Base-by-base conservation (phyloP, 2,329 filamentous ascomycete genomes). In the Penicillium sp. region DNA sequence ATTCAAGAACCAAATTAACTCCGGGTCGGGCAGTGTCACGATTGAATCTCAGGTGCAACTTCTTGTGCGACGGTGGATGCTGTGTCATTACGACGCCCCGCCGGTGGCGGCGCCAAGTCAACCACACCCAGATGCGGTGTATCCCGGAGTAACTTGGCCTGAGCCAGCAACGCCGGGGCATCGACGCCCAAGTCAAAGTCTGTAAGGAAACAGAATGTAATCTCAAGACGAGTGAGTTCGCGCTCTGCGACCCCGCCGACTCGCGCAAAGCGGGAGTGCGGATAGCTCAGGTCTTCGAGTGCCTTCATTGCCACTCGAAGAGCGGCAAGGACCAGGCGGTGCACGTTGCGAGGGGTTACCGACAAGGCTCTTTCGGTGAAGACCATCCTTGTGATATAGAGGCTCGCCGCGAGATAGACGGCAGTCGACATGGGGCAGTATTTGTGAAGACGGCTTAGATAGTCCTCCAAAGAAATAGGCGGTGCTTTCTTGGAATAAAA, bases 391-490 rank as follows among this genome's bases (percentile, higher is more conserved):
- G 93, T 87, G 62, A 97, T 93, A 75, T 96, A 97, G 8, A 89
- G 80, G 47, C 89, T 91, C 4, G 92, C 88, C 1, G 93, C 91
- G 24, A 99, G 85, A 74, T 96, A 97, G 9, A 97, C 93, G 23
- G 88, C 93, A 0, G 92, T 91, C 60, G 90, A 95, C 83, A 96
- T 91, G 3, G 94, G 92, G 67, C 93, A 97, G 76, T 89, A 97
- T 57, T 85, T 85, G 74, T 97, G 92, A 58, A 97, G 83, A 16
- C 93, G 89, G 65, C 86, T 79, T 23, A 97, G 82, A 68, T 97
- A 99, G 61, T 94, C 88, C 66, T 88, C 84, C 47, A 97, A 81
- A 35, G 85, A 82, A 62, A 97, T 93, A 11, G 89, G 87, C 20
- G 94, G 93, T 16, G 91, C 85, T 51, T 86, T 84, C 70, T 94